Percentiles rank a stretch among this genome's conserved stretches.
Evolutionary conservation across 169 alveolate genomes (phyloP).

Genomic region (Plasmodium ovale): DNA sequence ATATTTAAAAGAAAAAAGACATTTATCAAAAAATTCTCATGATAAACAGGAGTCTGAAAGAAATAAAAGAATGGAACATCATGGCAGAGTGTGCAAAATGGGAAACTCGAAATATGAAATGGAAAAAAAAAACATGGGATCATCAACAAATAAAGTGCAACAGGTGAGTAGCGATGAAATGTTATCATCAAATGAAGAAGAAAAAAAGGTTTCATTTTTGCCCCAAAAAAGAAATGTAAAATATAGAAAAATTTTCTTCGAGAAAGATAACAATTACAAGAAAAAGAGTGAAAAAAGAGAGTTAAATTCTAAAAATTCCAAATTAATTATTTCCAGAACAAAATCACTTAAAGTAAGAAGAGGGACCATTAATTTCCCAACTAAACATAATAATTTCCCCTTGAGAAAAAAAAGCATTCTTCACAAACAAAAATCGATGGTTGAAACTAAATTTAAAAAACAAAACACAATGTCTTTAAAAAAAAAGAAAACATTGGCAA

Average conservation of each 20-base stretch:
- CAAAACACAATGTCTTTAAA: constrained; percentile 38
- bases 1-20: constrained; percentile 16
- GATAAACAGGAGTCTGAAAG: constrained; percentile 17
- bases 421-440: constrained; percentile 41
- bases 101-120: constrained; percentile 19
- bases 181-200: constrained; percentile 26
- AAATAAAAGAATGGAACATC: constrained; percentile 9
- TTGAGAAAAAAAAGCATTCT: constrained; percentile 32
- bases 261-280: constrained; percentile 15
- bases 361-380: constrained; percentile 41
- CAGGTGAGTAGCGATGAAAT: not conserved
- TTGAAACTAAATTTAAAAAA: constrained; percentile 46
- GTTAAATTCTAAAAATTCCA: constrained; percentile 14
- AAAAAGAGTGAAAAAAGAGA: constrained; percentile 37
- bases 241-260: constrained; percentile 9
- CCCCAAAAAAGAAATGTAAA: constrained; percentile 15
- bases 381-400: constrained; percentile 27
- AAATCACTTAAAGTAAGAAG: constrained; percentile 38
- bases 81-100: constrained; percentile 35
- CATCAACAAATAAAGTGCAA: constrained; percentile 37
- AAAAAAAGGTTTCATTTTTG: constrained; percentile 4
- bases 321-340: constrained; percentile 24
- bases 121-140: constrained; percentile 2
- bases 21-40: constrained; percentile 1
- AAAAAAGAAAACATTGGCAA: constrained; percentile 48